Evolutionary conservation across 768 basidiomycete species (phyloP).

Genomic region (Candolleomyces aberdarensis): DNA sequence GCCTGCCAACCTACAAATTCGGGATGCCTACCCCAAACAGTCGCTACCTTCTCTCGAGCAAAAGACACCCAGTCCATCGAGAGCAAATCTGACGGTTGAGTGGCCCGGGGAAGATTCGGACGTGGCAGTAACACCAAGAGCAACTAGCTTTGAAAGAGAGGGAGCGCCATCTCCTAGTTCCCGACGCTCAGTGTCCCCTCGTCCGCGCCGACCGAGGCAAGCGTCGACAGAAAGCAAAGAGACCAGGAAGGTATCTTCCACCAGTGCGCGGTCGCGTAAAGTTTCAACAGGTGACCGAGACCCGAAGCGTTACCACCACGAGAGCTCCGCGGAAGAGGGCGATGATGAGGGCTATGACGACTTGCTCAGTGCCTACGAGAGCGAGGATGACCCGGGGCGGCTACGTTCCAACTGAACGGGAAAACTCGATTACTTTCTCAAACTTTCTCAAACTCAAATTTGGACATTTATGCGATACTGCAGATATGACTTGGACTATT

Average conservation of each 20-base stretch:
- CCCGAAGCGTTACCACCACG: constrained; percentile 33
- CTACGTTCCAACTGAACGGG: background rate
- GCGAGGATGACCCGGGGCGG: constrained; percentile 47
- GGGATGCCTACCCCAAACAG: constrained; percentile 22
- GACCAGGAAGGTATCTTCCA: background rate
- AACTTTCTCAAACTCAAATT: too few species aligned
- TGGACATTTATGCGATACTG: too few species aligned
- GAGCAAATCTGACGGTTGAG: constrained; percentile 40
- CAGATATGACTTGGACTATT: too few species aligned
- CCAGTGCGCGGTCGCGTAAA: constrained; percentile 10
- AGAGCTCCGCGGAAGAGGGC: constrained; percentile 72
- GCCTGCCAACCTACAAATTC: constrained; percentile 47
- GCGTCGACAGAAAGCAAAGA: constrained; percentile 26
- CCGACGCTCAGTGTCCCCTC: constrained; percentile 25
- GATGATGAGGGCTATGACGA: constrained; percentile 80
- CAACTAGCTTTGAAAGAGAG: constrained; percentile 37
- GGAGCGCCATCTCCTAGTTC: background rate
- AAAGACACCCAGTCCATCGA: constrained; percentile 40
- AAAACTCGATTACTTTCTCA: background rate
- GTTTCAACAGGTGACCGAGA: background rate
- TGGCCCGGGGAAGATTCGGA: constrained; percentile 28
- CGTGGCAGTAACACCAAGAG: constrained; percentile 22
- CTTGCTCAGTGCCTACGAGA: constrained; percentile 77
- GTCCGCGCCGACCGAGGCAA: constrained; percentile 26
- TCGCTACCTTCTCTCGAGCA: constrained; percentile 5